Percentiles rank a stretch among this genome's conserved stretches.
Conservation (phyloP, 805 yeast species). For the Lachancea thermotolerans region DNA sequence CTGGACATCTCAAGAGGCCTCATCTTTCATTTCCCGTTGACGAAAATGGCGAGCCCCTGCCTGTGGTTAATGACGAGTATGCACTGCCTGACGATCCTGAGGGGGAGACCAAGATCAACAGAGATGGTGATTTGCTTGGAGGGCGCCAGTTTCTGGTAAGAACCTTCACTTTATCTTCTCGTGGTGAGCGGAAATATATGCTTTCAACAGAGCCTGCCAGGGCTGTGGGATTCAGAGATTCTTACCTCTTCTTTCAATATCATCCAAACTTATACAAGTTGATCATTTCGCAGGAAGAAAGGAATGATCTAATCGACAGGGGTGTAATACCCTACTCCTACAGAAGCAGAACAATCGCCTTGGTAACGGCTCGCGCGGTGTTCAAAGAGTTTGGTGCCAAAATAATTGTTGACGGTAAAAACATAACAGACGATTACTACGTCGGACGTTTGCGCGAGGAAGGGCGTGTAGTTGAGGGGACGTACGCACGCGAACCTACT, state of each 20-base stretch:
- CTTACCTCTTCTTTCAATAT: constrained; percentile 81
- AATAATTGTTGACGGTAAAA: constrained; percentile 70
- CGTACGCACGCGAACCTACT: constrained; percentile 28
- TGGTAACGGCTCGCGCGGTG: constrained; percentile 85
- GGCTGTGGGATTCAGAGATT: constrained; percentile 88
- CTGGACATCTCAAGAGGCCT: constrained; percentile 31
- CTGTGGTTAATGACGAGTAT: constrained; percentile 69
- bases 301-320: constrained; percentile 72
- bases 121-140: constrained; percentile 58
- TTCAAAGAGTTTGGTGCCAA: constrained; percentile 90
- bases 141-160: constrained; percentile 70
- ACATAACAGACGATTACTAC: constrained; percentile 84
- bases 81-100: constrained; percentile 67
- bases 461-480: constrained; percentile 65
- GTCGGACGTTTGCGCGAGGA: constrained; percentile 45
- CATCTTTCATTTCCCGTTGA: constrained; percentile 44
- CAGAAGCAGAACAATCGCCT: constrained; percentile 81
- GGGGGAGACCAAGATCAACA: constrained; percentile 70
- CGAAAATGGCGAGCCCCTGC: constrained; percentile 60
- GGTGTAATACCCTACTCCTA: constrained; percentile 83
- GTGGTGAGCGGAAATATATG: constrained; percentile 74
- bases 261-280: constrained; percentile 71
- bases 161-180: constrained; percentile 49
- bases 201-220: constrained; percentile 95
- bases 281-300: constrained; percentile 68